Evolutionary conservation across 1,284 basidiomycete genomes (phyloP), one percentile per base, ranked within the genome.

Genomic region (Ustilago vetiveriae): DNA sequence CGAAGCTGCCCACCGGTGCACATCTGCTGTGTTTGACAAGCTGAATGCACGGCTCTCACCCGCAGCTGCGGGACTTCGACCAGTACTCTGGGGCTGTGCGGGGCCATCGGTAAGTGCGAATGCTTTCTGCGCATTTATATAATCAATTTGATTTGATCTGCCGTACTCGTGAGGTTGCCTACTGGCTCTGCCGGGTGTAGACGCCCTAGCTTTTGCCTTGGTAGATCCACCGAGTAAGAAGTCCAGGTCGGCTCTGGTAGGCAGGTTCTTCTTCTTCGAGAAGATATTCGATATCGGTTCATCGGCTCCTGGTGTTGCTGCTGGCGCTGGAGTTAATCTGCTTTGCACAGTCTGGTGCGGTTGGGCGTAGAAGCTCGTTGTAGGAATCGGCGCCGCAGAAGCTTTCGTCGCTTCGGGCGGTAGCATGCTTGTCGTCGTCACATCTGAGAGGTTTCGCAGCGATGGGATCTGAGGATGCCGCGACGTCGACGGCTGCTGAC

Each of bases 161-260:
- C n/a, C n/a, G n/a, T n/a, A n/a, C n/a, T 23, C 11, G n/a, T 47
- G 27, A 1, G 45, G 10, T 37, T 19, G 35, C 11, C 33, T 6
- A 4, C 22, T 32, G 10, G 48, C 39, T 9, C 7, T 13, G 6
- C 38, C 48, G 0, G 59, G 43, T 24, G 62, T 40, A 4, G 50
- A 21, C 6, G 54, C 47, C 9, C 36, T 36, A 2, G 40, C 44
- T 6, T 45, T 45, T 35, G 55, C 45, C 17, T 22, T 56, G 0
- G 54, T 26, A 8, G 49, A 44, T 1, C 54, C 54, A 19, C 62
- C 62, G 2, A 65, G 62, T 7, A 65, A 22, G 32, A 65, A 58
- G 19, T 65, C 49, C 6, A 65, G 23, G 42, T 65, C 62, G 9
- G 49, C 45, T n/a, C 50, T 37, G 9, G 54, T 53, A 7, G 54